phyloP scores from a whole-genome alignment of 805 yeast genomes.

The Candida boleticola region DNA sequence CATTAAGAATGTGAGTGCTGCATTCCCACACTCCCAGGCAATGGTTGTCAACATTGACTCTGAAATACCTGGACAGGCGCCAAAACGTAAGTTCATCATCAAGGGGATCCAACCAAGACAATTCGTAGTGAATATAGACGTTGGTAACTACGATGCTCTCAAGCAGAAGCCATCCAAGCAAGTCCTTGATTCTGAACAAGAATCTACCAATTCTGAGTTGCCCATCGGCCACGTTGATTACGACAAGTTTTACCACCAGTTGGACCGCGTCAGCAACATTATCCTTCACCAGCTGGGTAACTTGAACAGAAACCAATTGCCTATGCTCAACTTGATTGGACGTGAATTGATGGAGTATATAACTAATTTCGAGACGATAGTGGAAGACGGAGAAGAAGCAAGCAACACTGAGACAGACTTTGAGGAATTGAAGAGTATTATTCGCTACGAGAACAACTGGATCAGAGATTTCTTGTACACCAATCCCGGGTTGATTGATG shows the following conservation, averaged over 20 bases:
- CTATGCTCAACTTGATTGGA: slow-evolving; percentile 28
- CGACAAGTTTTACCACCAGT: slow-evolving; percentile 28
- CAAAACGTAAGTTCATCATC: slow-evolving; percentile 80
- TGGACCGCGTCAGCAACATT: slow-evolving; percentile 20
- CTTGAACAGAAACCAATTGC: slow-evolving; percentile 16
- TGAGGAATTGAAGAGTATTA: slow-evolving; percentile 18
- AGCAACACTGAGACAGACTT: slow-evolving; percentile 6
- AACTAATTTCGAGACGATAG: slow-evolving; percentile 16
- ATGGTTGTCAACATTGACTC: slow-evolving; percentile 77
- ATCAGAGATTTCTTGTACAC: slow-evolving; percentile 38
- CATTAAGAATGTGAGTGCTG: slow-evolving; percentile 87
- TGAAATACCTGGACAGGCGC: slow-evolving; percentile 36
- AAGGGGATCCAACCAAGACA: slow-evolving; percentile 91
- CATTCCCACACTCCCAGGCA: slow-evolving; percentile 86
- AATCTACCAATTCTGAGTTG: slow-evolving; percentile 12
- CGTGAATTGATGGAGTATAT: slow-evolving; percentile 34
- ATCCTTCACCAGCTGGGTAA: slow-evolving; percentile 17
- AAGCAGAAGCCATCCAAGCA: slow-evolving; percentile 20
- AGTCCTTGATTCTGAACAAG: slow-evolving; percentile 9
- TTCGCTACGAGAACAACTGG: slow-evolving; percentile 41
- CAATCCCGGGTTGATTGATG: slow-evolving; percentile 39
- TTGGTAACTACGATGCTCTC: slow-evolving; percentile 44
- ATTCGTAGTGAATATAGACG: slow-evolving; percentile 47
- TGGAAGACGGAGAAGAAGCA: slow-evolving; percentile 24
- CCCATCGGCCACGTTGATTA: slow-evolving; percentile 38